Evolutionary conservation across 148 eudicot genomes (phyloP).

Genomic region (Pouteria glomerata): DNA sequence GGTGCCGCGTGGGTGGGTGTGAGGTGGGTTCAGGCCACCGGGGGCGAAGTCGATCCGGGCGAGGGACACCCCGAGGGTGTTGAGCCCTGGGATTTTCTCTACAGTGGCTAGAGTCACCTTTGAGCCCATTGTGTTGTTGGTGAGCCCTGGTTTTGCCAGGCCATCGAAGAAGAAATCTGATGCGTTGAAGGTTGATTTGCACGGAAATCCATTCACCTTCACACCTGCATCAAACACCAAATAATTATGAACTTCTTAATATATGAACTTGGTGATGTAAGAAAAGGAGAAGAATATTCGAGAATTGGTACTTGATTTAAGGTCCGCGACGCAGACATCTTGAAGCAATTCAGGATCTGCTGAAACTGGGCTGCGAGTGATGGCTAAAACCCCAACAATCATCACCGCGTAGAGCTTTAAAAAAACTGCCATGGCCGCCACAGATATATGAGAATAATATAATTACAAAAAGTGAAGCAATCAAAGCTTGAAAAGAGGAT

Average conservation of each 20-base stretch:
- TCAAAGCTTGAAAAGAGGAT: neutral
- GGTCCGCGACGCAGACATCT: constrained; percentile 36
- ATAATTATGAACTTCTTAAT: no score
- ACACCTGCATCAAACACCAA: constrained; percentile 8
- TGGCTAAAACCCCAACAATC: constrained; percentile 8
- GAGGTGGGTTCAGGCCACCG: constrained; percentile 39
- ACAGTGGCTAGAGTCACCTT: constrained; percentile 38
- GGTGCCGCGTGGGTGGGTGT: constrained; percentile 44
- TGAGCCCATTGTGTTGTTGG: constrained; percentile 25
- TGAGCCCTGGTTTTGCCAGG: constrained; percentile 20
- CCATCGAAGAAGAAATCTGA: constrained; percentile 20
- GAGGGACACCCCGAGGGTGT: constrained; percentile 36
- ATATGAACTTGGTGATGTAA: neutral
- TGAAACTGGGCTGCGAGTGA: constrained; percentile 11
- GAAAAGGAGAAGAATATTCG: neutral
- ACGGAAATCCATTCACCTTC: constrained; percentile 19
- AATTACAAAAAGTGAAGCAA: neutral
- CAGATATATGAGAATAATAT: neutral
- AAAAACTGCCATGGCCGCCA: constrained; percentile 13
- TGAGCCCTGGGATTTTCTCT: constrained; percentile 36
- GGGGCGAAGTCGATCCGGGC: constrained; percentile 38
- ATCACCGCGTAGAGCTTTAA: neutral
- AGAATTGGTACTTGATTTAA: constrained; percentile 10
- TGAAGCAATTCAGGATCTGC: constrained; percentile 36
- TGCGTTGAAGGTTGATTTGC: constrained; percentile 17